Evolutionary conservation across 2,329 filamentous ascomycete genomes (phyloP).

Genomic region (Colletotrichum paranaense): DNA sequence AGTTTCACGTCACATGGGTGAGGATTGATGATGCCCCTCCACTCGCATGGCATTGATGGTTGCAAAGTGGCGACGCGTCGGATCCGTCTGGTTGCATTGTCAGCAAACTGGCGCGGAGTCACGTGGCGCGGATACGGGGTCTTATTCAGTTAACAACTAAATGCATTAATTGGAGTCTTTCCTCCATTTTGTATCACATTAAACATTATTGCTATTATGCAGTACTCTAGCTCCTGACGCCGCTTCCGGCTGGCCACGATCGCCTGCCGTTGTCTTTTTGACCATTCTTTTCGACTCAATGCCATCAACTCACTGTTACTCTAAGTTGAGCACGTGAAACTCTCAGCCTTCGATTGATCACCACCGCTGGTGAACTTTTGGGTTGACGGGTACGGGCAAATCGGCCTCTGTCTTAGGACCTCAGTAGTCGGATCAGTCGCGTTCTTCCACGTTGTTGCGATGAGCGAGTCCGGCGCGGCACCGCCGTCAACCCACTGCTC

Average conservation of each 20-base stretch:
- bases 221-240: neutral
- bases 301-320: neutral
- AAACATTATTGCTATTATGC: conserved; percentile 15
- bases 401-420: conserved; percentile 55
- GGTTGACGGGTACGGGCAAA: conserved; percentile 54
- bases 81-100: neutral
- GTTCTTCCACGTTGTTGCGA: conserved; percentile 48
- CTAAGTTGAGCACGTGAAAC: conserved; percentile 2
- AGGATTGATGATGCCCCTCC: neutral
- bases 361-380: conserved; percentile 10
- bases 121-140: neutral
- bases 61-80: neutral
- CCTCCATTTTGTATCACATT: neutral
- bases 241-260: neutral
- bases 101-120: conserved; percentile 27
- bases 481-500: conserved; percentile 52
- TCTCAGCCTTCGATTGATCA: conserved; percentile 13
- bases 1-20: neutral
- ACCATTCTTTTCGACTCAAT: neutral
- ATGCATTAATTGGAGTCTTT: accelerated
- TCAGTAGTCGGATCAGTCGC: conserved; percentile 43
- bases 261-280: neutral
- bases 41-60: neutral
- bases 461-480: conserved; percentile 43
- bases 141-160: neutral